Evolutionary conservation across 2,329 filamentous ascomycete genomes (phyloP).

Genomic region (Colletotrichum scovillei): DNA sequence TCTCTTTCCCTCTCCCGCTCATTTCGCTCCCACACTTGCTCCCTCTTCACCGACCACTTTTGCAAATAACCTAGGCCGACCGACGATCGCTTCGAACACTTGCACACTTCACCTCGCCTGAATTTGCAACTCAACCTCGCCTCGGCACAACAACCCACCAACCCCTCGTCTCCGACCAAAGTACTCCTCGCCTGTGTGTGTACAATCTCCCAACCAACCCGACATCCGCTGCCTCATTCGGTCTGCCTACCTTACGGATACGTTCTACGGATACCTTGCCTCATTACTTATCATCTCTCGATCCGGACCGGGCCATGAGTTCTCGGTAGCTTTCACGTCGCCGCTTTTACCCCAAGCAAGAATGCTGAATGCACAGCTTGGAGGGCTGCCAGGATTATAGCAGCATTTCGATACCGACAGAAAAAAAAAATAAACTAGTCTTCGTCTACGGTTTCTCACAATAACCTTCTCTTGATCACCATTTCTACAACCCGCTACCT

Average conservation of each 20-base stretch:
- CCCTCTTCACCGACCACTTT: neutral
- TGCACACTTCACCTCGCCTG: neutral
- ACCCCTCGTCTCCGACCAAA: constrained; percentile 31
- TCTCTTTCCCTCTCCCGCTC: neutral
- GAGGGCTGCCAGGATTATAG: constrained; percentile 57
- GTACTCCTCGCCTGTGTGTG: constrained; percentile 34
- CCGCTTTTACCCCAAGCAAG: constrained; percentile 45
- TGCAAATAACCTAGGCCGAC: neutral
- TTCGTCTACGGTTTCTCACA: constrained; percentile 25
- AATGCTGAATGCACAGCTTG: constrained; percentile 54
- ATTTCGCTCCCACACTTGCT: neutral
- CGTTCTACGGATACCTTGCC: no score
- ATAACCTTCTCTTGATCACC: constrained; percentile 1
- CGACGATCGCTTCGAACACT: neutral
- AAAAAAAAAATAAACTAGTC: constrained; percentile 5
- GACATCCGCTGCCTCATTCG: constrained; percentile 27
- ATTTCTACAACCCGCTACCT: neutral
- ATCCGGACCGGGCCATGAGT: constrained; percentile 51
- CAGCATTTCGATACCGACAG: constrained; percentile 46
- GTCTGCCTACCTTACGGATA: neutral
- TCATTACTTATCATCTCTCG: constrained; percentile 8
- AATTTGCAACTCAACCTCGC: constrained; percentile 2
- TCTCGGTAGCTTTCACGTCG: constrained; percentile 53
- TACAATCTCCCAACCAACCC: constrained; percentile 26
- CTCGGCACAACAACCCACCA: constrained; percentile 14